A percentile compares a stretch with the other conserved stretches of the same genome.
Evolutionary conservation across 768 basidiomycete species (phyloP).

Genomic region (Rhodotorula diobovata): DNA sequence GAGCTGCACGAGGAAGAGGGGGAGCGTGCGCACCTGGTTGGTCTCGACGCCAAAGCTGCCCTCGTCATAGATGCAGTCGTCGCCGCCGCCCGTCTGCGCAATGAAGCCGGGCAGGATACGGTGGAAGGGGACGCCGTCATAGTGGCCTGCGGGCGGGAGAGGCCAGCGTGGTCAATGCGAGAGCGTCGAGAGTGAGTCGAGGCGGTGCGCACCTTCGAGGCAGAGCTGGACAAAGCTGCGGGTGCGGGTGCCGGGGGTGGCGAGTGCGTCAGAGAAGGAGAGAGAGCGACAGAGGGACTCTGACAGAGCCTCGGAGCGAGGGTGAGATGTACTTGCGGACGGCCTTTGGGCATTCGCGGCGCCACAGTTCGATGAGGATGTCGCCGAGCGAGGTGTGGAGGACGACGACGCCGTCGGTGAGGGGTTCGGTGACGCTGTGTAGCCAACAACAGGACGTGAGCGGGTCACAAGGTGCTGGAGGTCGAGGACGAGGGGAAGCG

Average conservation of each 20-base stretch:
- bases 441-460: too few species aligned
- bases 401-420: slow-evolving; percentile 22
- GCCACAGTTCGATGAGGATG: slow-evolving; percentile 41
- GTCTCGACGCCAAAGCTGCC: slow-evolving; percentile 36
- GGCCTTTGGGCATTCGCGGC: slow-evolving; percentile 85
- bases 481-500: not conserved
- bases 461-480: too few species aligned
- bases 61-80: slow-evolving; percentile 94
- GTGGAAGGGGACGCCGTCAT: slow-evolving; percentile 92
- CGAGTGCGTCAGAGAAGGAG: not conserved
- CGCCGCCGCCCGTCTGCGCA: slow-evolving; percentile 86
- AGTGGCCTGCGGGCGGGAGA: slow-evolving; percentile 68
- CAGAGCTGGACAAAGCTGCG: slow-evolving; percentile 40
- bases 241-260: too few species aligned
- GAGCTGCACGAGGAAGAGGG: not conserved
- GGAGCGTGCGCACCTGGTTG: slow-evolving; percentile 11
- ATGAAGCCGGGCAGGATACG: slow-evolving; percentile 88
- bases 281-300: too few species aligned
- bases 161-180: not conserved
- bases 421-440: slow-evolving; percentile 31
- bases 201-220: slow-evolving; percentile 30
- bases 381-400: slow-evolving; percentile 37
- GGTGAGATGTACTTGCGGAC: slow-evolving; percentile 55
- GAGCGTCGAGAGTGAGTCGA: not conserved
- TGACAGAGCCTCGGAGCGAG: not conserved